Conservation (phyloP, 164 flowering plant species). For the Hamamelis virginiana region DNA sequence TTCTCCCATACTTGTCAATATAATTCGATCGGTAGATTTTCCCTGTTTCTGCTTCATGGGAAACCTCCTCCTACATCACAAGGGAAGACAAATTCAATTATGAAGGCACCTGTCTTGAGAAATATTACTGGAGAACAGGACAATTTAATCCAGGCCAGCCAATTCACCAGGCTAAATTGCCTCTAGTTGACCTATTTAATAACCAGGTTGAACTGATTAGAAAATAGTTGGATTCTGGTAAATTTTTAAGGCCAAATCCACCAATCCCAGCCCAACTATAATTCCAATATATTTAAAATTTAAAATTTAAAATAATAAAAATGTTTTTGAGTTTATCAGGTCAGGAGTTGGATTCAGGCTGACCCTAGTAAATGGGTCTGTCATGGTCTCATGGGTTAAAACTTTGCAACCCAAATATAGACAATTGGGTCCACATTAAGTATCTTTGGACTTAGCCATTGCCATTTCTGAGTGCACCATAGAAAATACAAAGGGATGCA, state of each 20-base stretch:
- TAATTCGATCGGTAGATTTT: conserved; percentile 69
- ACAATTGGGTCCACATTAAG: neutral
- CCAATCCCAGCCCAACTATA: too few species aligned
- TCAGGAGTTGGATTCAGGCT: too few species aligned
- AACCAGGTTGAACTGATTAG: too few species aligned
- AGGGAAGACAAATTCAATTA: neutral
- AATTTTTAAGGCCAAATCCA: too few species aligned
- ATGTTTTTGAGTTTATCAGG: too few species aligned
- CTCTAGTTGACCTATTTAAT: too few species aligned
- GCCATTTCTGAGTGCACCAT: neutral
- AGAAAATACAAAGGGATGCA: neutral
- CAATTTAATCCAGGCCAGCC: too few species aligned
- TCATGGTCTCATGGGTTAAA: neutral
- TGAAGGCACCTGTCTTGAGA: too few species aligned
- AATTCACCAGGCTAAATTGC: neutral
- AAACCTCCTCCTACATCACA: conserved; percentile 66
- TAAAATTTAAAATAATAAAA: too few species aligned
- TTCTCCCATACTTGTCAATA: conserved; percentile 72
- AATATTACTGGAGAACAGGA: too few species aligned
- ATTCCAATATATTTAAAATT: too few species aligned
- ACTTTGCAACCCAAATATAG: neutral
- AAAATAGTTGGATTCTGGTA: too few species aligned
- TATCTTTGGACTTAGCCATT: neutral
- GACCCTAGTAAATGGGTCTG: neutral
- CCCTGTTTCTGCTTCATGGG: conserved; percentile 87